phyloP scores from a whole-genome alignment of 352 stramenopile species.

The Pythium aristosporum region DNA sequence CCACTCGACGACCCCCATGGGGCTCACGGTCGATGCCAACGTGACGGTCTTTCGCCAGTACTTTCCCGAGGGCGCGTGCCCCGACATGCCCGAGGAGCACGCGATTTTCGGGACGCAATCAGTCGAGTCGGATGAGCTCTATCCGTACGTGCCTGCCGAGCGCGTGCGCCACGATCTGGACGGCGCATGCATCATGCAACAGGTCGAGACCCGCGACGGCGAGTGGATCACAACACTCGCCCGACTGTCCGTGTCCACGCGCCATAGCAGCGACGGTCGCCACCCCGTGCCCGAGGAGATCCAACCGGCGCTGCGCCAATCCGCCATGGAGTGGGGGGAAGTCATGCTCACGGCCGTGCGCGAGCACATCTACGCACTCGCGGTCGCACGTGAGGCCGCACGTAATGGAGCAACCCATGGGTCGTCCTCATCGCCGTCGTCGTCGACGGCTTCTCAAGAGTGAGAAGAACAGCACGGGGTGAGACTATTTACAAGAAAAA shows the following conservation, averaged over 20 bases:
- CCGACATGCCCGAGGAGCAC: constrained; percentile 8
- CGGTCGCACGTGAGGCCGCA: background rate
- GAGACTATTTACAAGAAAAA: too few relatives aligned
- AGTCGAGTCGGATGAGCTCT: constrained; percentile 18
- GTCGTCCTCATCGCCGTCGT: too few relatives aligned
- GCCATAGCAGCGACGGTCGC: constrained; percentile 2
- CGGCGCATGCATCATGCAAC: constrained; percentile 2
- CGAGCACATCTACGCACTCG: constrained; percentile 1
- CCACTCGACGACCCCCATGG: constrained; percentile 2
- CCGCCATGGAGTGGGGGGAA: constrained; percentile 13
- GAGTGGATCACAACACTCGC: background rate
- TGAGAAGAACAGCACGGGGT: too few relatives aligned
- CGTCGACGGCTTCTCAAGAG: too few relatives aligned
- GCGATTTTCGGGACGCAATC: constrained; percentile 4
- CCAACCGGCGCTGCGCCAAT: background rate
- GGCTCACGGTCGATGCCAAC: constrained; percentile 21
- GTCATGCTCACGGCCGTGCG: constrained; percentile 17
- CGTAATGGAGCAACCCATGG: too few relatives aligned
- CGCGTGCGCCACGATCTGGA: constrained; percentile 17
- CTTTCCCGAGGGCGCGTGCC: constrained; percentile 1
- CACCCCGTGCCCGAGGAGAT: background rate
- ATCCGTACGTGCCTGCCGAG: constrained; percentile 18
- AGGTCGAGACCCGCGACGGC: background rate
- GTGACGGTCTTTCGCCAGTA: constrained; percentile 11
- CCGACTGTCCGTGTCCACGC: constrained; percentile 3